A percentile compares a stretch with the other conserved stretches of the same genome.
phyloP scores from a whole-genome alignment of 139 green algal species.

The Penium margaritaceum region DNA sequence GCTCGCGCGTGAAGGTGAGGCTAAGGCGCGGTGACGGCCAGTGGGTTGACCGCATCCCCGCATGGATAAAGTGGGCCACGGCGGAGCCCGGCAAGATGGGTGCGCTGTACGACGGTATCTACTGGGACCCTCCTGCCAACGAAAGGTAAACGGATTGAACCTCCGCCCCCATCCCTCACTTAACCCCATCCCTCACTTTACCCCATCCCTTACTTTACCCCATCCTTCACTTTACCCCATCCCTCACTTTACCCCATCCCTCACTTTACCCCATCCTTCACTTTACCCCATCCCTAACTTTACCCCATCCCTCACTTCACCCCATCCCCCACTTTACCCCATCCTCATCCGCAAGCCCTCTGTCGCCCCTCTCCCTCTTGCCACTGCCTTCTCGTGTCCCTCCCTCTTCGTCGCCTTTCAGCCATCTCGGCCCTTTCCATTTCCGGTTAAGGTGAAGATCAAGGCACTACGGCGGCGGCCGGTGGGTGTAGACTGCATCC shows the following conservation, averaged over 20 bases:
- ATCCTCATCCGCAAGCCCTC: neutral
- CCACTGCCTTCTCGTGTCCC: neutral
- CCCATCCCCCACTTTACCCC: too few species aligned
- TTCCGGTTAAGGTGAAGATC: too few species aligned
- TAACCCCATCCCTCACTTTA: neutral
- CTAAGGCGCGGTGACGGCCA: slow-evolving; percentile 14
- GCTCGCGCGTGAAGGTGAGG: slow-evolving; percentile 43
- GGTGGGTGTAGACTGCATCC: too few species aligned
- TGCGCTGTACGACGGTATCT: slow-evolving; percentile 81
- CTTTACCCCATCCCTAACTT: too few species aligned
- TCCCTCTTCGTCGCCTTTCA: too few species aligned
- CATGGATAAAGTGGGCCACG: slow-evolving; percentile 75
- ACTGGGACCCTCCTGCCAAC: slow-evolving; percentile 74
- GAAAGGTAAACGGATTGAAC: slow-evolving; percentile 44
- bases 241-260: too few species aligned
- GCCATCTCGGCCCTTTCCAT: too few species aligned
- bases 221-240: too few species aligned
- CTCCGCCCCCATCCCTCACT: neutral
- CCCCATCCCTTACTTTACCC: too few species aligned
- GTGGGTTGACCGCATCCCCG: slow-evolving; percentile 77
- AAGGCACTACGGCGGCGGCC: too few species aligned
- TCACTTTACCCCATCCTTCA: too few species aligned
- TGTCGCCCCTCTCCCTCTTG: neutral
- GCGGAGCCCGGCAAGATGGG: slow-evolving; percentile 65
- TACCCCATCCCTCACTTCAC: too few species aligned